A percentile compares a stretch with the other conserved stretches of the same genome.
Evolutionary conservation across 148 eudicot genomes (phyloP).

Genomic region (Camellia japonica): DNA sequence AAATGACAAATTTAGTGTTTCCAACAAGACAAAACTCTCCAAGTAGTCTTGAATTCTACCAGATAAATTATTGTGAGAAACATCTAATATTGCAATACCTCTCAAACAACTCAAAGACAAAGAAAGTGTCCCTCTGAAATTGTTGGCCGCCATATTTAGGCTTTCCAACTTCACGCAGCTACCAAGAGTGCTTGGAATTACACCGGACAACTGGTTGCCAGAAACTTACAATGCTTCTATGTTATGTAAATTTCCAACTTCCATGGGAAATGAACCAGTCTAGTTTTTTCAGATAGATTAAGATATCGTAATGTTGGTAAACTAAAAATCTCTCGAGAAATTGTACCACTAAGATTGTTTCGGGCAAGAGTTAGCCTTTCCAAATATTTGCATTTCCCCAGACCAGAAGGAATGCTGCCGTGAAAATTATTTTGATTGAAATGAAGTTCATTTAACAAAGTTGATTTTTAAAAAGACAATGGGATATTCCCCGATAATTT

Average conservation of each 20-base stretch:
- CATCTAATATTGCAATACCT: constrained; percentile 17
- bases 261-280: constrained; percentile 22
- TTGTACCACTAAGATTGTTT: constrained; percentile 24
- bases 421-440: too few species aligned
- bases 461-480: too few species aligned
- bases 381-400: too few species aligned
- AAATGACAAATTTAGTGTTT: constrained; percentile 16
- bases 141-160: constrained; percentile 28
- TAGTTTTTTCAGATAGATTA: constrained; percentile 15
- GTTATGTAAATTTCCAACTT: constrained; percentile 21
- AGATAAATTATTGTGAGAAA: constrained; percentile 27
- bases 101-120: constrained; percentile 13
- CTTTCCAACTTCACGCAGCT: constrained; percentile 14
- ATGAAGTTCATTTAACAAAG: too few species aligned
- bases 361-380: too few species aligned
- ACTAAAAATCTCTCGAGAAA: constrained; percentile 25
- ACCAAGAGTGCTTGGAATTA: constrained; percentile 25
- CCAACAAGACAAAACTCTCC: neutral
- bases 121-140: constrained; percentile 30
- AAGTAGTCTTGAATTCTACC: constrained; percentile 29
- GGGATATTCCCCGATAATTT: too few species aligned
- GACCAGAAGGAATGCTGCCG: too few species aligned
- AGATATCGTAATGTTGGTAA: constrained; percentile 4
- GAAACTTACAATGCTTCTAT: constrained; percentile 20
- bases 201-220: constrained; percentile 21